phyloP scores from a whole-genome alignment of 805 yeast species.

The Kazachstania kunashirensis region DNA sequence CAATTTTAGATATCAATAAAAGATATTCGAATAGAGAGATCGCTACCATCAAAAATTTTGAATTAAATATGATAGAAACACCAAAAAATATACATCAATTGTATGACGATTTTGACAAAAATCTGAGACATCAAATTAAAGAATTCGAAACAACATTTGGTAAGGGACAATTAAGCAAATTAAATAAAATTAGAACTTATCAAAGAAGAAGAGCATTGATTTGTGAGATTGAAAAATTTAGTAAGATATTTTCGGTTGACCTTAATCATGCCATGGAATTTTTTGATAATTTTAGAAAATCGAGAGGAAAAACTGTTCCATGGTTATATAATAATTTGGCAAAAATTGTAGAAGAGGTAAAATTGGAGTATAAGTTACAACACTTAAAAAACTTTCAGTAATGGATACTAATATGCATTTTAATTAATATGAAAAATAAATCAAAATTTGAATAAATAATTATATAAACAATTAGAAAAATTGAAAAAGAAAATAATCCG shows the following conservation, averaged over 20 bases:
- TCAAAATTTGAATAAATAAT: neutral
- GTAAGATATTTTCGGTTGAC: constrained; percentile 19
- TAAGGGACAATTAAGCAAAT: constrained; percentile 20
- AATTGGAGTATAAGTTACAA: constrained; percentile 1
- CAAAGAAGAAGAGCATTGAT: constrained; percentile 32
- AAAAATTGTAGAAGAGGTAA: constrained; percentile 20
- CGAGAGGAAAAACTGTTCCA: constrained; percentile 30
- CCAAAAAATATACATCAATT: constrained; percentile 28
- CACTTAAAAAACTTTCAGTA: too few relatives aligned
- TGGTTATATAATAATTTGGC: constrained; percentile 31
- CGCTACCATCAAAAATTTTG: constrained; percentile 6
- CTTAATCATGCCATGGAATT: constrained; percentile 24
- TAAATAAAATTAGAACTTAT: constrained; percentile 31
- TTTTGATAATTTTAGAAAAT: constrained; percentile 26
- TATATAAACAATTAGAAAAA: too few relatives aligned
- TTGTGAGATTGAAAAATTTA: constrained; percentile 29
- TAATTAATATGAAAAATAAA: too few relatives aligned
- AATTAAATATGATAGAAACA: constrained; percentile 25
- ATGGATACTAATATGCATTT: too few relatives aligned
- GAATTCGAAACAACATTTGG: constrained; percentile 28
- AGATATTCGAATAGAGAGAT: neutral
- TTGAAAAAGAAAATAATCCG: too few relatives aligned
- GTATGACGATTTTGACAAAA: constrained; percentile 27
- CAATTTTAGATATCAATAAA: neutral
- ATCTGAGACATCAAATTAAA: constrained; percentile 29